phyloP scores from a whole-genome alignment of 148 eudicot species.

The Camellia granthamiana region DNA sequence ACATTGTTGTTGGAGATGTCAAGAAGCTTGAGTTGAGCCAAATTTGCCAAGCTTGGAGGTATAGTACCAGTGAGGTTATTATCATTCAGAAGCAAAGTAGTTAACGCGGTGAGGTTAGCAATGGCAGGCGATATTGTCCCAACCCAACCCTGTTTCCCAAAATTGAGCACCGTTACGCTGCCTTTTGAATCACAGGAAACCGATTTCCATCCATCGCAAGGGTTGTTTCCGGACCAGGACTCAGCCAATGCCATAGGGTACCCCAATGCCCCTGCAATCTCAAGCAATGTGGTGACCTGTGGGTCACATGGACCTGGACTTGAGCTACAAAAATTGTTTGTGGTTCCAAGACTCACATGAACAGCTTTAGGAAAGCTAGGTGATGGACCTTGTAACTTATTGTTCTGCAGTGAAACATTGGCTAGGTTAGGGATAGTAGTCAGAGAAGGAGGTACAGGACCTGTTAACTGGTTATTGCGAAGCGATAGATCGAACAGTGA shows the following conservation, averaged over 20 bases:
- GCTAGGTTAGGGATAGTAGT: slow-evolving; percentile 33
- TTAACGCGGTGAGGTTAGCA: slow-evolving; percentile 40
- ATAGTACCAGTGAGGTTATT: slow-evolving; percentile 55
- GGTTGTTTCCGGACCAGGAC: slow-evolving; percentile 59
- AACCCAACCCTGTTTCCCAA: slow-evolving; percentile 38
- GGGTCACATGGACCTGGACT: slow-evolving; percentile 52
- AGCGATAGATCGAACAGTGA: slow-evolving; percentile 46
- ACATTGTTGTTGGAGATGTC: slow-evolving; percentile 63
- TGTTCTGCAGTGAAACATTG: slow-evolving; percentile 54
- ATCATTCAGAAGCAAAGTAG: slow-evolving; percentile 35
- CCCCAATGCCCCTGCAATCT: slow-evolving; percentile 41
- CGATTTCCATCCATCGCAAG: slow-evolving; percentile 48
- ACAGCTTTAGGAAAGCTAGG: slow-evolving; percentile 36
- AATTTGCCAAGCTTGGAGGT: slow-evolving; percentile 40
- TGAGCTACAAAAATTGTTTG: slow-evolving; percentile 43
- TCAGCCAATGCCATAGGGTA: slow-evolving; percentile 51
- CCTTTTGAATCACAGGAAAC: slow-evolving; percentile 40
- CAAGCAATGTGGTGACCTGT: slow-evolving; percentile 53
- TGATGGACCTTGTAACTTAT: slow-evolving; percentile 51
- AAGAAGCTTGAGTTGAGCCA: slow-evolving; percentile 35
- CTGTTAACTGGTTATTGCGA: slow-evolving; percentile 52
- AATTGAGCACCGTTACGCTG: slow-evolving; percentile 36
- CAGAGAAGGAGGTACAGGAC: slow-evolving; percentile 35
- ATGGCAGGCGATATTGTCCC: slow-evolving; percentile 57
- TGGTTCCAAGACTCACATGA: slow-evolving; percentile 25